These are phyloP conservation scores for Colletotrichum sidae DNA, from an alignment of 2,329 filamentous ascomycete genomes.

Conservation along the genomic window DNA sequence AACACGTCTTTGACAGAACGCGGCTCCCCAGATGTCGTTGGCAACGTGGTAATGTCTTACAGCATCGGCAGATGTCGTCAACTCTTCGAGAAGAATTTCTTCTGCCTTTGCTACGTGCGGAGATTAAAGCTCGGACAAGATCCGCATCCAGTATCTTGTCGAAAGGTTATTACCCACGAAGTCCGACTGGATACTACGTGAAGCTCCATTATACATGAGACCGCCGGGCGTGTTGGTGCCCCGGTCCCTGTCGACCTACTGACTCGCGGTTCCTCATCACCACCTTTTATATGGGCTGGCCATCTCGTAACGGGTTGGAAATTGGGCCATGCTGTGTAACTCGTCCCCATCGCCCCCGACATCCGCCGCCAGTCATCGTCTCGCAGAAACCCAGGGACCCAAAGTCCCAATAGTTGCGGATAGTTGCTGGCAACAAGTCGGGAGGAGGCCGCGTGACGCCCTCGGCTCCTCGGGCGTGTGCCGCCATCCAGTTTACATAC, in stretches of 20 bases:
- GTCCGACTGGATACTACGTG: conserved; percentile 10
- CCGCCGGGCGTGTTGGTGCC: conserved; percentile 2
- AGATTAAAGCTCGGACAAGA: conserved; percentile 26
- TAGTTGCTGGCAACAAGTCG: conserved; percentile 1
- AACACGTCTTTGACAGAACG: not conserved
- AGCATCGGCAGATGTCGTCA: not conserved
- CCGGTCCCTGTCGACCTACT: conserved; percentile 15
- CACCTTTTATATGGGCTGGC: conserved; percentile 15
- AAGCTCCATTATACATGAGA: conserved; percentile 25
- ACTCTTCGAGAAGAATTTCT: not conserved
- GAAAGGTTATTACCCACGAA: conserved; percentile 19
- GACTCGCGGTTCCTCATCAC: conserved; percentile 20
- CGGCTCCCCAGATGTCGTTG: conserved; percentile 6
- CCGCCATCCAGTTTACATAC: conserved; percentile 14
- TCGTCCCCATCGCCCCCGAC: conserved; percentile 9
- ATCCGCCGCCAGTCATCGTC: not conserved
- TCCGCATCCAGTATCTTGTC: conserved; percentile 14
- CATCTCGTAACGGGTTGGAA: conserved; percentile 8
- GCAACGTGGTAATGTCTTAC: not conserved
- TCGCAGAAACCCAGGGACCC: not conserved
- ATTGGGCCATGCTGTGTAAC: conserved; percentile 1
- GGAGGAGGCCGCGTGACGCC: conserved; percentile 16
- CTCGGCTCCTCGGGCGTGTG: conserved; percentile 16
- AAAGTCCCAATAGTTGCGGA: not conserved
- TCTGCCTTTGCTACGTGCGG: not conserved